Evolutionary conservation across 768 basidiomycete genomes (phyloP), one percentile per base, ranked within the genome.

Genomic region (Mycena haematopus): DNA sequence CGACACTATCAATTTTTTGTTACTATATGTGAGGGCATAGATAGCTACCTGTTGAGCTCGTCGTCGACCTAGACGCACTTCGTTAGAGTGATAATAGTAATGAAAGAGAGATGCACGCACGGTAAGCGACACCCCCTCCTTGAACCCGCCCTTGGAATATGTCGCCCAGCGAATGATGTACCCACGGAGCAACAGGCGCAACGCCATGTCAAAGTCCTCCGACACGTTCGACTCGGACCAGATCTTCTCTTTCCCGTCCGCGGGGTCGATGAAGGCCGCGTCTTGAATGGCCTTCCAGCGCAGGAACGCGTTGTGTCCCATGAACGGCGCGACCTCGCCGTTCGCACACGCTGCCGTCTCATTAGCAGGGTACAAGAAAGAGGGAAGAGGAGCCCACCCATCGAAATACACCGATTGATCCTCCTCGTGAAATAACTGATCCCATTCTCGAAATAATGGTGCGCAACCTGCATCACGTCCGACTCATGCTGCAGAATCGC

Each of bases 121-220:
- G n/a, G 91, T 94, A 29, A 96, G 80, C 1, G 90, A 91, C 27
- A 96, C 94, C 66, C 95, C 95, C 72, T 96, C 94, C 76, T 95
- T 91, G 81, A 95, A 96, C 5, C 81, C 88, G 36, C 91, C 87
- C n/a, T 88, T 81, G 1, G 87, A 88, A 73, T 96, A 96, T 1
- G 91, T 92, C 52, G 92, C 91, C 93, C 91, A 89, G 68, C 89
- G 83, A 59, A 92, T 87, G 65, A 86, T 84, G 69, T 89, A 92
- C 1, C 89, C 91, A 58, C 82, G 79, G 59, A 77, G 66, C 54
- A 84, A 83, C 36, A 92, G 74, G 51, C 90, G 75, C 44, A 91
- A 68, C 0, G 91, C 89, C 84, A 93, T 90, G 71, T 91, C 90
- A 69, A 92, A 93, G 70, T 92, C 92, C 74, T 93, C 92, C 4